Conservation (phyloP, 768 basidiomycete species). For the Crucibulum laeve region DNA sequence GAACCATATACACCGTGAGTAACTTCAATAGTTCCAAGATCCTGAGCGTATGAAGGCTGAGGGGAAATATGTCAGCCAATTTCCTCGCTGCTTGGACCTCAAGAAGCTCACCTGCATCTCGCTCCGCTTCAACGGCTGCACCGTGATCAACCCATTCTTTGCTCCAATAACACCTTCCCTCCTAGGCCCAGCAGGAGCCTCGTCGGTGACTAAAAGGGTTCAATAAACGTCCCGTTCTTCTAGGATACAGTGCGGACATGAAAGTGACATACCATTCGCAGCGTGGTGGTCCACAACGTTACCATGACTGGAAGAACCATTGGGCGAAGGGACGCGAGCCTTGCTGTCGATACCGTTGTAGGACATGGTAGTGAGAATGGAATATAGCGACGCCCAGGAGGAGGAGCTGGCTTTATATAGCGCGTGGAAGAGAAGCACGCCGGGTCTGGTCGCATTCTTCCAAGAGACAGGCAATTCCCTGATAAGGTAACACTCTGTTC, state of each 20-base stretch:
- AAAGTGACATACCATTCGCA: conserved; percentile 46
- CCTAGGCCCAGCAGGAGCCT: conserved; percentile 31
- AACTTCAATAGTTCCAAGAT: conserved; percentile 72
- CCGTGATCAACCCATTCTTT: conserved; percentile 54
- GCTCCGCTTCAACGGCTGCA: conserved; percentile 79
- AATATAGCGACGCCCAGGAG: too few species aligned
- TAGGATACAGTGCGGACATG: neutral
- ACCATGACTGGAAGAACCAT: conserved; percentile 32
- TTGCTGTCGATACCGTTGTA: conserved; percentile 42
- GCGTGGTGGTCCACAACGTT: conserved; percentile 76
- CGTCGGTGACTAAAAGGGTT: conserved; percentile 53
- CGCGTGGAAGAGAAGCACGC: too few species aligned
- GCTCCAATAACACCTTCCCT: conserved; percentile 14
- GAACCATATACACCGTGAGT: conserved; percentile 86
- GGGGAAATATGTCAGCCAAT: conserved; percentile 3
- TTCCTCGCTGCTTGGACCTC: neutral
- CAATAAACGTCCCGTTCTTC: conserved; percentile 2
- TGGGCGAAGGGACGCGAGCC: conserved; percentile 42
- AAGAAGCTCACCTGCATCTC: conserved; percentile 74
- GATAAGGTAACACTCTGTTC: too few species aligned
- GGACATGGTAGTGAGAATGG: conserved; percentile 4
- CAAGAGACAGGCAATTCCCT: too few species aligned
- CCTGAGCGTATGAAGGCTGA: conserved; percentile 90
- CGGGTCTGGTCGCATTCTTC: too few species aligned
- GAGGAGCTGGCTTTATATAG: too few species aligned